Evolutionary conservation across 1,139 yeast genomes (phyloP).

Genomic region (Taphrina wiesneri): DNA sequence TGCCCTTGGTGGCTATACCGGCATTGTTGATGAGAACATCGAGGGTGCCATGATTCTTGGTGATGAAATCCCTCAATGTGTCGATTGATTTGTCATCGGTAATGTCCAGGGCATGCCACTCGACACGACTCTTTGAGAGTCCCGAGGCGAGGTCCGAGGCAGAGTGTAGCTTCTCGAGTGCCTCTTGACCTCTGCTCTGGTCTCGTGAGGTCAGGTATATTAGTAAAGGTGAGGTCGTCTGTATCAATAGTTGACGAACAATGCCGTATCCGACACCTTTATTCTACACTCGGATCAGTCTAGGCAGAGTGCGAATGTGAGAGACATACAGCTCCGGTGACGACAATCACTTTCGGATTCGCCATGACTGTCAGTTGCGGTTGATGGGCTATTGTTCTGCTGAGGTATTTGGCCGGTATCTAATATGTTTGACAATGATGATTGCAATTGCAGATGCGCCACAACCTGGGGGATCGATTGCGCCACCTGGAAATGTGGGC

Average conservation of each 20-base stretch:
- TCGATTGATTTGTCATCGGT: not conserved
- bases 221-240: not conserved
- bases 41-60: not conserved
- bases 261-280: slow-evolving; percentile 11
- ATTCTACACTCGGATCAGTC: not conserved
- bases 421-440: too few species aligned
- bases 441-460: too few species aligned
- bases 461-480: too few species aligned
- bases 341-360: not conserved
- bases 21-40: slow-evolving; percentile 7
- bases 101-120: slow-evolving; percentile 7
- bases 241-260: not conserved
- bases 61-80: not conserved
- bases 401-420: too few species aligned
- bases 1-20: slow-evolving; percentile 8
- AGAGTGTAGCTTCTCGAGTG: not conserved
- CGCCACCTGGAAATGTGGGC: too few species aligned
- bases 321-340: not conserved
- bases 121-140: not conserved
- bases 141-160: not conserved
- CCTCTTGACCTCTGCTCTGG: not conserved
- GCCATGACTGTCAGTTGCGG: not conserved
- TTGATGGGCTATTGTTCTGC: too few species aligned
- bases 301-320: too few species aligned
- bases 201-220: slow-evolving; percentile 11